Conservation (phyloP, 176 grass and related monocot species). For the Musa acuminata region DNA sequence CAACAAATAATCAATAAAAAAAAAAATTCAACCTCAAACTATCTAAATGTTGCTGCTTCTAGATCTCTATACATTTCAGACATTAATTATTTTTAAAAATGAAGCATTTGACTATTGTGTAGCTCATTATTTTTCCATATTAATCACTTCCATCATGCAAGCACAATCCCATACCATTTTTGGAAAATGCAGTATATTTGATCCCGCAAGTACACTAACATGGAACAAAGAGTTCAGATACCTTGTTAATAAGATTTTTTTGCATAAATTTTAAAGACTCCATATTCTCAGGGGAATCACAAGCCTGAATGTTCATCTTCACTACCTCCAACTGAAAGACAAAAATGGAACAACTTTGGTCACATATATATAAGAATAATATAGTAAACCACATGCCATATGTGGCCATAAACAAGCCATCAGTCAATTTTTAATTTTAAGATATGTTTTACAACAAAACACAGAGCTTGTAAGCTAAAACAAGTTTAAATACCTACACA, state of each 20-base stretch:
- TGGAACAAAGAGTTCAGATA: conserved; percentile 16
- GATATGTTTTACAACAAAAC: neutral
- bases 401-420: neutral
- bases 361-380: neutral
- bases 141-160: no score
- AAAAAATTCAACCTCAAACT: neutral
- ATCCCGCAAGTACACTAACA: no score
- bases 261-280: conserved; percentile 66
- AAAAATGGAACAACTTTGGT: conserved; percentile 6
- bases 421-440: neutral
- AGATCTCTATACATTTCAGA: neutral
- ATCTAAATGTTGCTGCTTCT: neutral
- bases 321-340: conserved; percentile 61
- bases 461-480: neutral
- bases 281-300: conserved; percentile 58
- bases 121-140: no score
- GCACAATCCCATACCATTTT: no score
- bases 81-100: neutral
- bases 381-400: neutral
- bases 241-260: conserved; percentile 81
- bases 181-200: no score
- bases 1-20: no score
- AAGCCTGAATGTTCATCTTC: conserved; percentile 51
- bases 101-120: neutral
- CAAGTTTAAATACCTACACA: neutral